A percentile compares a stretch with the other conserved stretches of the same genome.
These are phyloP conservation scores for Lentinula edodes DNA, from an alignment of 768 basidiomycete genomes.

Conservation along the genomic window DNA sequence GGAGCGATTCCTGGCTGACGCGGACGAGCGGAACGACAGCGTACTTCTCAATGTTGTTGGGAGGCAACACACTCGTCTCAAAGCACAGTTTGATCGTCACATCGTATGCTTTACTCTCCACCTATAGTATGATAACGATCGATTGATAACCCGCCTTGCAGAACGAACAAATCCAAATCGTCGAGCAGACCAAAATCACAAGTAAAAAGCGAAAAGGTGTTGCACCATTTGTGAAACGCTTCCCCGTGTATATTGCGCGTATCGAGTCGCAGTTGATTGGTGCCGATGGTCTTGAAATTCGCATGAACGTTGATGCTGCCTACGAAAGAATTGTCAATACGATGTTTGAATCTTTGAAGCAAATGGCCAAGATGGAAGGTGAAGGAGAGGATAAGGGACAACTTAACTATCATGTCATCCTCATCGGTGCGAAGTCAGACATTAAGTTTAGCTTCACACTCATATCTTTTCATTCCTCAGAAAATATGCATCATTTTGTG, in stretches of 20 bases:
- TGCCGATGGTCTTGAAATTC: conserved; percentile 71
- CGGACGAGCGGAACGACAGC: conserved; percentile 77
- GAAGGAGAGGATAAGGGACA: conserved; percentile 95
- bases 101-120: conserved; percentile 38
- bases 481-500: conserved; percentile 95
- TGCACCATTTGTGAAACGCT: conserved; percentile 86
- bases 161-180: conserved; percentile 82
- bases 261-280: conserved; percentile 82
- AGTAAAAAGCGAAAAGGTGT: conserved; percentile 93
- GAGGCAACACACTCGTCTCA: conserved; percentile 76
- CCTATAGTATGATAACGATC: neutral
- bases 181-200: conserved; percentile 87
- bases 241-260: conserved; percentile 80
- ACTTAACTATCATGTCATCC: conserved; percentile 91
- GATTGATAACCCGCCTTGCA: conserved; percentile 22
- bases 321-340: conserved; percentile 86
- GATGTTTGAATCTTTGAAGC: conserved; percentile 91
- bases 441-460: neutral
- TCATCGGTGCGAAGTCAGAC: conserved; percentile 66
- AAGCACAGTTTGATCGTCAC: conserved; percentile 72
- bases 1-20: conserved; percentile 72
- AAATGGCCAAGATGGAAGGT: conserved; percentile 93
- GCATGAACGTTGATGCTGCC: conserved; percentile 68
- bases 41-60: conserved; percentile 72
- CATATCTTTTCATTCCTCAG: conserved; percentile 33